Base-by-base conservation (phyloP, 192 early-diverging fungal genomes). In the Rhizoclosmatium sp. region DNA sequence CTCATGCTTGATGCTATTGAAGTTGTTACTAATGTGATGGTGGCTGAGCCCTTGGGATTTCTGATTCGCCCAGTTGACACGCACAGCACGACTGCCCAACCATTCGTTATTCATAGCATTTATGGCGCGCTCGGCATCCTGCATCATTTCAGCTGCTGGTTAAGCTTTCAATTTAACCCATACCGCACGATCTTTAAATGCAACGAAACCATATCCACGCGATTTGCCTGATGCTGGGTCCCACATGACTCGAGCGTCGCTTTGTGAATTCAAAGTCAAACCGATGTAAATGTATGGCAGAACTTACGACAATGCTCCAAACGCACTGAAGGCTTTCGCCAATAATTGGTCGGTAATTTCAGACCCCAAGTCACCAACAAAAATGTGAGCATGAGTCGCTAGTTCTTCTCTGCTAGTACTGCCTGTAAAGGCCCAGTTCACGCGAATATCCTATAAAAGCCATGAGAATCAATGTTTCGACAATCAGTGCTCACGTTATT, bases 51-150 rank as follows among this genome's bases (percentile, higher is more conserved):
- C 4, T 71, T 71, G 69, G 10, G 47, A 88, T 80, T 95, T 95
- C 76, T 96, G 95, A 76, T 92, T 97, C 21, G 96, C 96, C 96
- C 96, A 97, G 87, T 96, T 96, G 73, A 95, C 94, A 56, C 96
- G 93, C 74, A 97, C 92, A 65, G 92, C 89, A 69, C 94, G 89
- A 81, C 89, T 92, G 77, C 95, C 96, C 47, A 97, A 85, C 92
- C 91, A 93, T 83, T 95, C 85, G 69, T 94, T 95, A 81, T 96
- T 96, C 96, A 96, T 96, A 42, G 90, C 83, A 45, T 83, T 79
- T 76, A 97, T 93, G 16, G 95, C 95, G 61, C 87, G 90, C 65
- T 97, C 95, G 44, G 96, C 96, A 71, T 97, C 96, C 83, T 85
- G 40, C 10, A n/a, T 45, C 0, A 54, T 12, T 54, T 12, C 5